phyloP scores from a whole-genome alignment of 257 asterid species.

The Nicotiana noctiflora region DNA sequence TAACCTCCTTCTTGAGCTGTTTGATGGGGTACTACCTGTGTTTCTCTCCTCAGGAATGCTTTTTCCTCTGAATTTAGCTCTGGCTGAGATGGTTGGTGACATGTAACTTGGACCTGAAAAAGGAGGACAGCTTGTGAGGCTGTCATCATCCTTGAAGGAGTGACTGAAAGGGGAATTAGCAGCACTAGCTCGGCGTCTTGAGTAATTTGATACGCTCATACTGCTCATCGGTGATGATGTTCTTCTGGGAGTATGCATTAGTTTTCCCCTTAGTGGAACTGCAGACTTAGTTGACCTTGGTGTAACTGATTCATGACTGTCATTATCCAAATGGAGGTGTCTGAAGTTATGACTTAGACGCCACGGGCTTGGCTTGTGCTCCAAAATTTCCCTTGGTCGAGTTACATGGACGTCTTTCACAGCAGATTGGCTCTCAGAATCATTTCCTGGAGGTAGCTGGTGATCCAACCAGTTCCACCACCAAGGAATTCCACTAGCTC shows the following conservation, averaged over 20 bases:
- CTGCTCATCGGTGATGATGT: slow-evolving; percentile 34
- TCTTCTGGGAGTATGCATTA: slow-evolving; percentile 50
- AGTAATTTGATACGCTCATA: slow-evolving; percentile 22
- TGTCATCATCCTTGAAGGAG: slow-evolving; percentile 67
- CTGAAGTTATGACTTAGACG: slow-evolving; percentile 22
- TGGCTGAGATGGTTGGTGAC: slow-evolving; percentile 84
- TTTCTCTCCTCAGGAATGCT: slow-evolving; percentile 79
- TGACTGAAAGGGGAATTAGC: slow-evolving; percentile 32
- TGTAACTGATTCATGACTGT: slow-evolving; percentile 49
- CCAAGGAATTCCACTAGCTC: slow-evolving; percentile 67
- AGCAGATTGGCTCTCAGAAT: slow-evolving; percentile 39
- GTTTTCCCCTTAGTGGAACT: slow-evolving; percentile 43
- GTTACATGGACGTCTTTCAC: slow-evolving; percentile 28
- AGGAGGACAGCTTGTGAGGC: slow-evolving; percentile 89
- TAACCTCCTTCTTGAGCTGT: slow-evolving; percentile 66
- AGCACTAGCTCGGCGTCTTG: slow-evolving; percentile 42
- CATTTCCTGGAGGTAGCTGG: slow-evolving; percentile 41
- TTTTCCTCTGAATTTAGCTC: slow-evolving; percentile 62
- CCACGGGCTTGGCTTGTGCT: slow-evolving; percentile 55
- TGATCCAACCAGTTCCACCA: slow-evolving; percentile 98
- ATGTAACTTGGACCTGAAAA: slow-evolving; percentile 79
- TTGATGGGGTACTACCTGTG: slow-evolving; percentile 63
- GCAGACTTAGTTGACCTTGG: slow-evolving; percentile 77
- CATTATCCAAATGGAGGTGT: slow-evolving; percentile 24
- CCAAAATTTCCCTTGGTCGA: slow-evolving; percentile 55